These are phyloP conservation scores for Coniosporium tulheliwenetii DNA, from an alignment of 2,329 filamentous ascomycete genomes.

Conservation along the genomic window DNA sequence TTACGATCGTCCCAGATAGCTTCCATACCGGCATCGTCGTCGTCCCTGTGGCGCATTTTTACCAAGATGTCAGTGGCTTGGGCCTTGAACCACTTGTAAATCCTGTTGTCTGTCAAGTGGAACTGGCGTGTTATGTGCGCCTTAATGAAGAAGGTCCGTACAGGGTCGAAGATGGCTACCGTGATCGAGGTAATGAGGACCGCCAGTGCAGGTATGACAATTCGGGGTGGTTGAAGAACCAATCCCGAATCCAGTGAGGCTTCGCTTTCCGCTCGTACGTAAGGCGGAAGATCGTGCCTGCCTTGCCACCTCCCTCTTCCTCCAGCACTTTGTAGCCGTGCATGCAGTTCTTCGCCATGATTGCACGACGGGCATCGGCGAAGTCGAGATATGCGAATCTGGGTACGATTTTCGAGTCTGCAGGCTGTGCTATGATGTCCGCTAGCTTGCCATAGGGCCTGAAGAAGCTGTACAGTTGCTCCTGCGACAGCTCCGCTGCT, in stretches of 20 bases:
- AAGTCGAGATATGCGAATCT: conserved; percentile 73
- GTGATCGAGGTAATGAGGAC: conserved; percentile 71
- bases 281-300: conserved; percentile 62
- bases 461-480: conserved; percentile 75
- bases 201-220: conserved; percentile 70
- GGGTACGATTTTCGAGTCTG: conserved; percentile 73
- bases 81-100: conserved; percentile 69
- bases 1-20: conserved; percentile 82
- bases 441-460: conserved; percentile 79
- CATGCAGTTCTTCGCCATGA: conserved; percentile 84
- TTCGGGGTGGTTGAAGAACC: conserved; percentile 73
- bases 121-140: conserved; percentile 68
- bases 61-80: conserved; percentile 52
- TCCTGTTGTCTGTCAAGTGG: conserved; percentile 53
- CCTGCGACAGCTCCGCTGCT: conserved; percentile 67
- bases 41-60: conserved; percentile 36
- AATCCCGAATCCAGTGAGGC: conserved; percentile 67
- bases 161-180: conserved; percentile 83
- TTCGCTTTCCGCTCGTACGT: conserved; percentile 72
- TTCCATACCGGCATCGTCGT: conserved; percentile 53
- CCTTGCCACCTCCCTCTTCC: conserved; percentile 53
- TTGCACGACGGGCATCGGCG: conserved; percentile 53
- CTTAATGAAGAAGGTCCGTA: conserved; percentile 85
- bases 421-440: conserved; percentile 68
- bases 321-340: conserved; percentile 66